phyloP scores from a whole-genome alignment of 1,139 yeast genomes.

The Pichia sp. region DNA sequence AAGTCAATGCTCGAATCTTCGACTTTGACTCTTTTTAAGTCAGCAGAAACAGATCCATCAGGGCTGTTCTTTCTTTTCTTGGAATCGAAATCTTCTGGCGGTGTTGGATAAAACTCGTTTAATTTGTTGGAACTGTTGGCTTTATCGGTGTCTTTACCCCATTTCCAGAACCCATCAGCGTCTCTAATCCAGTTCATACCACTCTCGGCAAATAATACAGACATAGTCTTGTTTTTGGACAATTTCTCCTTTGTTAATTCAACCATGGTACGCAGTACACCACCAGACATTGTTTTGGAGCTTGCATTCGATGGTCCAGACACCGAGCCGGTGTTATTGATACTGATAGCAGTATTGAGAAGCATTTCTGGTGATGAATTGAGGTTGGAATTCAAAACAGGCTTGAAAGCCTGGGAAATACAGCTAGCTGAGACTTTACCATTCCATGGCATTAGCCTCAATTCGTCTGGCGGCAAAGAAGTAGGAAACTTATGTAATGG shows the following conservation, averaged over 20 bases:
- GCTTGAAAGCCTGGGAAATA: conserved; percentile 36
- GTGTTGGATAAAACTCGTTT: conserved; percentile 22
- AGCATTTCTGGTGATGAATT: conserved; percentile 3
- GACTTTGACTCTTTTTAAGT: neutral
- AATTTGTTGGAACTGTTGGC: neutral
- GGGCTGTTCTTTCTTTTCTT: neutral
- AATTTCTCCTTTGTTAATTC: conserved; percentile 1
- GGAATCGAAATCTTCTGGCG: conserved; percentile 22
- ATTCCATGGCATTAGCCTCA: conserved; percentile 29
- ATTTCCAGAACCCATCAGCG: conserved; percentile 5
- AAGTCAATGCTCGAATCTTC: conserved; percentile 6
- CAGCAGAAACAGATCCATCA: neutral
- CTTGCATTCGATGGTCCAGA: no score
- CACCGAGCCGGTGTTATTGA: neutral
- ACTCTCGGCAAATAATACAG: neutral
- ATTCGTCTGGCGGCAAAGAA: conserved; percentile 16
- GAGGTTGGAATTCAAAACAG: conserved; percentile 4
- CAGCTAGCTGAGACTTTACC: conserved; percentile 40
- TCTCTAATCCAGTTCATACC: conserved; percentile 3
- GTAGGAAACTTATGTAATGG: conserved; percentile 19
- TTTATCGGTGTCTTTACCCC: neutral
- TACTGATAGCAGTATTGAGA: neutral
- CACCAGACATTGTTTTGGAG: neutral
- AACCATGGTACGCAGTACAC: neutral
- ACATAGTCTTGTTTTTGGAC: neutral